Evolutionary conservation across 768 basidiomycete species (phyloP).

Genomic region (Daedaleopsis sinensis): DNA sequence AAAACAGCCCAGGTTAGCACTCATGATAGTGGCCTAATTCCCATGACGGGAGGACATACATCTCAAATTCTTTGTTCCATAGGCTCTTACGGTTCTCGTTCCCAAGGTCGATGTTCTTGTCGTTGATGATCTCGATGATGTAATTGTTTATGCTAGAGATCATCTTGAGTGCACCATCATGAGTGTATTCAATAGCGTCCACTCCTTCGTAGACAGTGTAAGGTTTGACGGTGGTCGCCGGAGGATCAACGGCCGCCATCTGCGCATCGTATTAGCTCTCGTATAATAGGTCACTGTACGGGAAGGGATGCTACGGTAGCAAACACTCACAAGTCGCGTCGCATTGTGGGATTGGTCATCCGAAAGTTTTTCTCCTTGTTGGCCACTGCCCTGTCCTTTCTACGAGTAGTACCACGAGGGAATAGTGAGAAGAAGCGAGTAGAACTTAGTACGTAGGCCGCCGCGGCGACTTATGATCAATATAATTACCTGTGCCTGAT

Average conservation of each 20-base stretch:
- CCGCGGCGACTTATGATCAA: too few species aligned
- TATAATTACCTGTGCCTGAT: too few species aligned
- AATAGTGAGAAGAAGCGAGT: too few species aligned
- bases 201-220: slow-evolving; percentile 43
- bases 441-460: too few species aligned
- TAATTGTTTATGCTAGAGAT: too few species aligned
- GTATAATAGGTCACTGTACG: too few species aligned
- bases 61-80: slow-evolving; percentile 56
- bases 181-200: slow-evolving; percentile 48
- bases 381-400: too few species aligned
- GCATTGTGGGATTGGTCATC: slow-evolving; percentile 36
- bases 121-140: slow-evolving; percentile 47
- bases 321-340: slow-evolving; percentile 12
- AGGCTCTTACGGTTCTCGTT: slow-evolving; percentile 60
- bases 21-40: too few species aligned
- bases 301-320: too few species aligned
- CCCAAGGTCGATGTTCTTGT: slow-evolving; percentile 48
- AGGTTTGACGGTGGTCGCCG: not conserved
- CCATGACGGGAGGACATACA: slow-evolving; percentile 37
- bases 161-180: slow-evolving; percentile 52
- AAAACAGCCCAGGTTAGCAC: not conserved
- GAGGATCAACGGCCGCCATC: not conserved
- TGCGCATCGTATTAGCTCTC: too few species aligned
- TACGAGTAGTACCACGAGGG: too few species aligned
- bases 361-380: too few species aligned